Evolutionary conservation across 768 basidiomycete species (phyloP).

Genomic region (Hemileccinum rubropunctum): DNA sequence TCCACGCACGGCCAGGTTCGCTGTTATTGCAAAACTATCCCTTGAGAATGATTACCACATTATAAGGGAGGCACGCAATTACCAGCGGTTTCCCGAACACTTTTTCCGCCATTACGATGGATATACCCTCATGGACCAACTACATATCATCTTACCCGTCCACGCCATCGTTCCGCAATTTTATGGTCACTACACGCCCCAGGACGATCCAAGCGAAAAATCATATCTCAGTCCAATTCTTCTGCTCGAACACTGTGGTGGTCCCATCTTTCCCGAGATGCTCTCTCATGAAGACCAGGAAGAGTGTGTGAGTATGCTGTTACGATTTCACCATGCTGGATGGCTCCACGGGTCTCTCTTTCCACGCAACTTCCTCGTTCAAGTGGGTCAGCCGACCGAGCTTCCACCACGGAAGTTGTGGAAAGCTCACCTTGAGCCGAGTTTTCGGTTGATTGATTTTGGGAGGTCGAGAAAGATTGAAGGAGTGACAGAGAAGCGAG

Average conservation of each 20-base stretch:
- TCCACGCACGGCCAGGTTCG: conserved; percentile 36
- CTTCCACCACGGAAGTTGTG: conserved; percentile 17
- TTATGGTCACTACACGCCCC: conserved; percentile 55
- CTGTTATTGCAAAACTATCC: conserved; percentile 42
- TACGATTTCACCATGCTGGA: conserved; percentile 39
- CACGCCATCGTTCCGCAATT: conserved; percentile 58
- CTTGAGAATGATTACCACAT: too few species aligned
- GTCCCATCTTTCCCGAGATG: conserved; percentile 25
- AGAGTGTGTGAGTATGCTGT: conserved; percentile 40
- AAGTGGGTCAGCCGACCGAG: conserved; percentile 38
- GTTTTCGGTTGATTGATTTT: conserved; percentile 53
- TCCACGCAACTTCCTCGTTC: conserved; percentile 43
- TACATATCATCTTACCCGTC: conserved; percentile 33
- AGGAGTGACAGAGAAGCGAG: neutral
- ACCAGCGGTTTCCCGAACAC: too few species aligned
- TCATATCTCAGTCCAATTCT: conserved; percentile 39
- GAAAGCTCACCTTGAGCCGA: conserved; percentile 2
- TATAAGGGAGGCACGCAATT: too few species aligned
- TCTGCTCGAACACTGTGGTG: conserved; percentile 48
- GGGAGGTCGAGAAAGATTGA: conserved; percentile 34
- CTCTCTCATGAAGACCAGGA: conserved; percentile 37
- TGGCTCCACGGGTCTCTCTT: conserved; percentile 43
- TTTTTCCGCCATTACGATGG: too few species aligned
- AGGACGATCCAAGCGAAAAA: neutral
- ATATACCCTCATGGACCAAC: too few species aligned